A percentile compares a stretch with the other conserved stretches of the same genome.
Conservation (phyloP, 345 rosid species). For the Linum trigynum region DNA sequence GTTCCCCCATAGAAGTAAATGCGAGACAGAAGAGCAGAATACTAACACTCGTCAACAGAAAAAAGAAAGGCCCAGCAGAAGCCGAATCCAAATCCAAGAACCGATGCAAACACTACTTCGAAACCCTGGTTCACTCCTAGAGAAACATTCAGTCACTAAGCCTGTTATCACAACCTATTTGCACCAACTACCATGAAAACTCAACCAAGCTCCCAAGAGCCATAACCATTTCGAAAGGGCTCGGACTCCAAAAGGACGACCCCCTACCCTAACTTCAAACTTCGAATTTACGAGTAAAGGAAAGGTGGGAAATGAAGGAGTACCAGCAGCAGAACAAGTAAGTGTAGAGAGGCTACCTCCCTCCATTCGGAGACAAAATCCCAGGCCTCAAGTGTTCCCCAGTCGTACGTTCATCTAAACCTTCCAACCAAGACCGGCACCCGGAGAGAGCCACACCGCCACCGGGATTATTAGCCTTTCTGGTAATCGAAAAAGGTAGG, state of each 20-base stretch:
- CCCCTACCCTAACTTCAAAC: neutral
- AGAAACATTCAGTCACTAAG: too few relatives aligned
- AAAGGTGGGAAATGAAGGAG: conserved; percentile 52
- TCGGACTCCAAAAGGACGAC: neutral
- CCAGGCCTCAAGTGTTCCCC: conserved; percentile 16
- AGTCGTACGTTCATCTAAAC: conserved; percentile 35
- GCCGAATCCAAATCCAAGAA: too few relatives aligned
- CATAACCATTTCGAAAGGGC: neutral
- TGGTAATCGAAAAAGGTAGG: neutral
- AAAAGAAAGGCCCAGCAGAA: too few relatives aligned
- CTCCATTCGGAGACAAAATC: conserved; percentile 90
- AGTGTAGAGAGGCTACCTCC: conserved; percentile 87
- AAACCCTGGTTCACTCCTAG: too few relatives aligned
- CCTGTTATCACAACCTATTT: too few relatives aligned
- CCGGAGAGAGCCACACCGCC: neutral
- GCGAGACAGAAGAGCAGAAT: too few relatives aligned
- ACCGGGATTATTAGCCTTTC: neutral
- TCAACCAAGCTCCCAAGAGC: too few relatives aligned
- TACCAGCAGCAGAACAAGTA: conserved; percentile 59
- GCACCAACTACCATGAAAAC: neutral
- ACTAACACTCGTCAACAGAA: too few relatives aligned
- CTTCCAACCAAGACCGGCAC: conserved; percentile 33
- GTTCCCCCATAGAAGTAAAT: too few relatives aligned
- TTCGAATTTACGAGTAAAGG: neutral
- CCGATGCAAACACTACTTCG: too few relatives aligned